Base-by-base conservation (phyloP, 2,329 filamentous ascomycete species). In the Pseudonectria foliicola region DNA sequence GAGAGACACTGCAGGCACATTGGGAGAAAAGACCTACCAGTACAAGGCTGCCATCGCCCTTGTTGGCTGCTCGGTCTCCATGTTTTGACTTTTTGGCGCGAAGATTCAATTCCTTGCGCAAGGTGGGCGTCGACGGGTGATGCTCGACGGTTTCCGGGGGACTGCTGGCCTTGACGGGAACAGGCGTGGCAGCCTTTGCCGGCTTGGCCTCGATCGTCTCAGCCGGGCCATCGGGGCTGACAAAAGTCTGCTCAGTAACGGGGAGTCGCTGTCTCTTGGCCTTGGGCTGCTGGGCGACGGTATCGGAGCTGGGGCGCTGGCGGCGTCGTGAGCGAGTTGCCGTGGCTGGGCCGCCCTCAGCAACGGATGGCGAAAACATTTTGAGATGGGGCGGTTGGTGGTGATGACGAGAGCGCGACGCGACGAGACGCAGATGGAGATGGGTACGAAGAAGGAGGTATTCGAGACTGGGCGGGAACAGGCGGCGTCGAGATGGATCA, bases 41-140 rank as follows among this genome's bases (percentile, higher is more conserved):
- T 48, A 82, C 67, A 42, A 77, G 66, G 48, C 76, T 80, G 23
- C 78, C 76, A 53, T 86, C 81, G 31, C 78, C 79, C 56, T 83
- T 85, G 48, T 66, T 70, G 29, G 60, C 58, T 12, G 68, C 65
- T 48, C 81, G 71, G 51, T 85, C 77, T 41, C 68, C 68, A n/a
- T 70, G 62, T 52, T 79, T 79, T 30, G 68, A 55, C 55, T 81
- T 82, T 54, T 80, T 82, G 8, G 73, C 68, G 42, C 78, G 70
- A 26, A 80, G 66, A 38, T 66, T 75, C 30, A 77, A 66, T 49
- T 81, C 76, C 46, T 67, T 71, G 44, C 63, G 68, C 28, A 63
- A 56, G 8, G 57, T 49, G 13, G 53, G 50, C 35, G 54, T 54
- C n/a, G n/a, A n/a, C n/a, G n/a, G n/a, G 35, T 55, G 42, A 41